Evolutionary conservation across 192 early-diverging fungal genomes (phyloP), one percentile per base, ranked within the genome.

Genomic region (Coemansia sp.): DNA sequence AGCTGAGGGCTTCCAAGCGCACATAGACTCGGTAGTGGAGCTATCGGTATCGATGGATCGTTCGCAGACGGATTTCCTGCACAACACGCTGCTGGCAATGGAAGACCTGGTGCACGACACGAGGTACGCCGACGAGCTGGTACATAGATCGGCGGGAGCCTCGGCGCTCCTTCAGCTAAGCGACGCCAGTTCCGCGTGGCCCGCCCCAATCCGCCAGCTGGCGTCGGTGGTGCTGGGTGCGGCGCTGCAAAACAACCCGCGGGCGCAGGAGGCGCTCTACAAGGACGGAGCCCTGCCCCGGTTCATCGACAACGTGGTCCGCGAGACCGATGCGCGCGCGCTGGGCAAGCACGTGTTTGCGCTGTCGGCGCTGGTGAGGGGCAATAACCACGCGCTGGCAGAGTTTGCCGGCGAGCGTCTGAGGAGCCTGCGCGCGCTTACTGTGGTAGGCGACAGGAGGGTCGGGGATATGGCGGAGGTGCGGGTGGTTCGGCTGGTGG

Each of bases 71-170:
- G 54, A 66, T 29, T 13, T 48, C 5, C 40, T 84, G 17, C 14
- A 77, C 10, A 53, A 62, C n/a, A 69, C 80, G 0, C 63, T 91
- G 27, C 87, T 81, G n/a, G 83, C 69, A 14, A 53, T 89, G 48
- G 73, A 81, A 21, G 87, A 89, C 42, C 66, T 88, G 3, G 81
- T 84, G 27, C 83, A 87, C 36, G 84, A 87, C 60, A 75, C 85
- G 56, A 79, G 86, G n/a, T 80, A 87, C 62, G 88, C 88, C 8
- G 68, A 85, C 7, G 73, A 69, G 56, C 78, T 91, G 5, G 57
- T 84, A 27, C 67, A 68, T 8, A 42, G 57, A 16, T 65, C 79
- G 0, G 59, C 72, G 2, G 76, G 74, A 1, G 37, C 87, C 33
- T 44, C 64, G 9, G 51, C 72, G 2, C 17, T 87, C 31, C 37